These are phyloP conservation scores for Diplodia corticola DNA, from an alignment of 2,329 filamentous ascomycete genomes.

Conservation along the genomic window DNA sequence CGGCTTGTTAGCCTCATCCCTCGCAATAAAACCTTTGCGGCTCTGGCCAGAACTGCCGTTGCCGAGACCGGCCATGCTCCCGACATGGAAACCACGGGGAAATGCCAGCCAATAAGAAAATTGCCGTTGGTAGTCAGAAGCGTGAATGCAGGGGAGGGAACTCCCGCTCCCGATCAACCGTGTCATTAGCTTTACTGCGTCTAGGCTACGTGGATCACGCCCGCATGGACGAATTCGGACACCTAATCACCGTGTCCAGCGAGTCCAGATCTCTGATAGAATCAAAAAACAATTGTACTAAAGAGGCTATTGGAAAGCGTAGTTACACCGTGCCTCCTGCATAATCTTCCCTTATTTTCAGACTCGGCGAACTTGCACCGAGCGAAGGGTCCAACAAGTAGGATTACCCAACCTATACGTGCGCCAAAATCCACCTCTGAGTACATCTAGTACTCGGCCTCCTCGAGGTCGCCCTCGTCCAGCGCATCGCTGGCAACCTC, in stretches of 20 bases:
- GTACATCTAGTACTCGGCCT: constrained; percentile 80
- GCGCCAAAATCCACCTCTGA: background rate
- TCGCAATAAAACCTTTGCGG: background rate
- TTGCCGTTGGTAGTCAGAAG: background rate
- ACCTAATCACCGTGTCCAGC: background rate
- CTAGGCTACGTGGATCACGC: background rate
- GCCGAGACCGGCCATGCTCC: background rate
- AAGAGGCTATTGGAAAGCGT: constrained; percentile 18
- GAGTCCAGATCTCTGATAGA: background rate
- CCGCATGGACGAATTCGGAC: background rate
- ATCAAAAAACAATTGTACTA: constrained; percentile 11
- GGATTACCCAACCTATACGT: constrained; percentile 19
- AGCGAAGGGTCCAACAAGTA: constrained; percentile 18
- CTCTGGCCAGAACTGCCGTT: background rate
- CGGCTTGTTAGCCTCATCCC: background rate
- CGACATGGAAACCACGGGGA: background rate
- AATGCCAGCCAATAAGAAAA: background rate
- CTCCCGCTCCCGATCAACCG: background rate
- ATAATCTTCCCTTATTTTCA: constrained; percentile 17
- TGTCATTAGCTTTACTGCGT: background rate
- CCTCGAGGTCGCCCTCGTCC: constrained; percentile 78
- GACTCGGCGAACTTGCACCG: constrained; percentile 5
- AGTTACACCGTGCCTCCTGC: constrained; percentile 18
- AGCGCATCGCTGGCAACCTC: constrained; percentile 95
- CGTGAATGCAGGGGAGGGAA: background rate